phyloP scores from a whole-genome alignment of 192 early-diverging fungal genomes.

The Entomortierella parvispora region DNA sequence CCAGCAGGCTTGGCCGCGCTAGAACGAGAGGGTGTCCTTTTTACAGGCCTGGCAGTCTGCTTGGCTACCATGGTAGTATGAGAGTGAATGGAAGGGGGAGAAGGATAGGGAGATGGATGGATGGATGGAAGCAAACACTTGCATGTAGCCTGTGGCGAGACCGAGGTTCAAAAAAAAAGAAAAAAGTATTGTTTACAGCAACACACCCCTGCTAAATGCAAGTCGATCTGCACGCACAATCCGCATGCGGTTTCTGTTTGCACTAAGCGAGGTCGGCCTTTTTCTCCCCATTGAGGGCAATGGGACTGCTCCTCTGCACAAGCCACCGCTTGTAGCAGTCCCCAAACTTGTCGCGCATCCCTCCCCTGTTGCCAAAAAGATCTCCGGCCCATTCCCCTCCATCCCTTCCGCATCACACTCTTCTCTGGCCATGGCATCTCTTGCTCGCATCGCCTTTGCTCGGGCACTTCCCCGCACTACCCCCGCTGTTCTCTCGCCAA shows the following conservation, averaged over 20 bases:
- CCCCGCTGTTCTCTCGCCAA: conserved; percentile 19
- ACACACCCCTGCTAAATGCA: too few species aligned
- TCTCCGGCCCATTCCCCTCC: not conserved
- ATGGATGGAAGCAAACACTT: not conserved
- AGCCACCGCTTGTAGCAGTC: too few species aligned
- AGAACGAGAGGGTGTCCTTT: not conserved
- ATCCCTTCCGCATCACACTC: not conserved
- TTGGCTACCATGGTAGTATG: not conserved
- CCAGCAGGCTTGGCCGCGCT: too few species aligned
- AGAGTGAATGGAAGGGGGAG: not conserved
- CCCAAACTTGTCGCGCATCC: too few species aligned
- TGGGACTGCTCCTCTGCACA: too few species aligned
- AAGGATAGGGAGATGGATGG: not conserved
- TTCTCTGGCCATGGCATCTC: conserved; percentile 28
- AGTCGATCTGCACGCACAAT: too few species aligned
- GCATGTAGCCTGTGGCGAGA: not conserved
- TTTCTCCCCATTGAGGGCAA: too few species aligned
- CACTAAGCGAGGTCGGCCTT: too few species aligned
- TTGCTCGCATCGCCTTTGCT: conserved; percentile 37
- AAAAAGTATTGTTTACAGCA: not conserved
- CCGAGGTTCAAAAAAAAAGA: conserved; percentile 1
- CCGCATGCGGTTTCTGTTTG: too few species aligned
- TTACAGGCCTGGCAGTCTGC: conserved; percentile 10
- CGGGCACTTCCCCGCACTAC: conserved; percentile 15
- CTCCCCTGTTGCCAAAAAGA: too few species aligned